These are phyloP conservation scores for Colletotrichum higginsianum DNA, from an alignment of 2,329 filamentous ascomycete species.

Conservation along the genomic window DNA sequence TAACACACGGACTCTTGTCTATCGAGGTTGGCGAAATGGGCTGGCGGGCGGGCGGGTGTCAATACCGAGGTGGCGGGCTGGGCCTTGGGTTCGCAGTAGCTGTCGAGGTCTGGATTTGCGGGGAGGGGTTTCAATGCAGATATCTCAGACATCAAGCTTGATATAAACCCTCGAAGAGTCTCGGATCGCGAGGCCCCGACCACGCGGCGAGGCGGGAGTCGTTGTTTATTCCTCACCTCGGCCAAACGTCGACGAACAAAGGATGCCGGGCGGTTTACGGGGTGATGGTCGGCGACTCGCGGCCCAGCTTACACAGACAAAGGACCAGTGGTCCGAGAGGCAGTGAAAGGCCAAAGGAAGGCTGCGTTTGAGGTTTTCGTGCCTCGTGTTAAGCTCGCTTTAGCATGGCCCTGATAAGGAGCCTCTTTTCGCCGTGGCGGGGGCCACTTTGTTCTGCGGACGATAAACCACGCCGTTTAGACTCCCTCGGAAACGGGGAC, in stretches of 20 bases:
- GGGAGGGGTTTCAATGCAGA: neutral
- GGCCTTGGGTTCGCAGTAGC: conserved; percentile 6
- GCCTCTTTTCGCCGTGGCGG: neutral
- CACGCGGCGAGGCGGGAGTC: neutral
- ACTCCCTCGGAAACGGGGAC: neutral
- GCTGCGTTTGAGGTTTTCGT: conserved; percentile 25
- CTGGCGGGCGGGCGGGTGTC: too few relatives aligned
- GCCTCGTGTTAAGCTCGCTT: neutral
- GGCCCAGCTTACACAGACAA: conserved; percentile 16
- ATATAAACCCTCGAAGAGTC: conserved; percentile 19
- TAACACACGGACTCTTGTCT: neutral
- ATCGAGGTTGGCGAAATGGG: neutral
- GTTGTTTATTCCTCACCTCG: conserved; percentile 9
- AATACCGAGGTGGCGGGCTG: conserved; percentile 4
- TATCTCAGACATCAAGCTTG: conserved; percentile 14
- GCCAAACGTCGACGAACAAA: conserved; percentile 24
- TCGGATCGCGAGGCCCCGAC: neutral
- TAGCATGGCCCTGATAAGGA: neutral
- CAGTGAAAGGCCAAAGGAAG: conserved; percentile 7
- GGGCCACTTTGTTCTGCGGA: conserved; percentile 9
- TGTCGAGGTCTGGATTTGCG: neutral
- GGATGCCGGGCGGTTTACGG: conserved; percentile 15
- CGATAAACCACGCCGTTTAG: conserved; percentile 10
- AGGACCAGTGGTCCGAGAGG: conserved; percentile 8
- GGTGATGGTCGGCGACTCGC: conserved; percentile 8